Evolutionary conservation across 1,284 basidiomycete species (phyloP).

Genomic region (Trametes versicolor): DNA sequence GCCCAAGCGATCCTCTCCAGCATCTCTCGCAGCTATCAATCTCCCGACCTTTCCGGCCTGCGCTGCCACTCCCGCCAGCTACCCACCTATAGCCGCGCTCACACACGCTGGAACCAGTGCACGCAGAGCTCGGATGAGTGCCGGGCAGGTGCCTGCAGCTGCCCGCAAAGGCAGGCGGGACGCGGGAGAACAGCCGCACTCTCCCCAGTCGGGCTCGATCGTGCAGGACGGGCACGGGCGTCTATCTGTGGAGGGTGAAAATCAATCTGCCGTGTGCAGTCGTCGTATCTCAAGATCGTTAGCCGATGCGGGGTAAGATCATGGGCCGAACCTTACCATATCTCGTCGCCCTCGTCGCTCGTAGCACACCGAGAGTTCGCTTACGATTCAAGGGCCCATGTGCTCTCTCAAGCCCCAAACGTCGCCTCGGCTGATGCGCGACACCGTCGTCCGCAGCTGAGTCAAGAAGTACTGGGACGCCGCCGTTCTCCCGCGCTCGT

Average conservation of each 20-base stretch:
- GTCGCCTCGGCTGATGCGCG: neutral
- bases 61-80: neutral
- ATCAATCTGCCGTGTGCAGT: slow-evolving; percentile 12
- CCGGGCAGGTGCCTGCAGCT: neutral
- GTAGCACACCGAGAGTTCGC: neutral
- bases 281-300: slow-evolving; percentile 5
- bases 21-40: slow-evolving; percentile 4
- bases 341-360: slow-evolving; percentile 13
- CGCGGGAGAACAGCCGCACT: neutral
- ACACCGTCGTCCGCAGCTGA: neutral
- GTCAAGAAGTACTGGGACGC: neutral
- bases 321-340: slow-evolving; percentile 20
- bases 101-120: no score
- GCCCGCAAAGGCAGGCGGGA: neutral
- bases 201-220: neutral
- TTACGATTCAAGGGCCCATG: neutral
- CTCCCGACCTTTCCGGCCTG: neutral
- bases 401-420: neutral
- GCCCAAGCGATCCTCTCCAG: slow-evolving; percentile 3
- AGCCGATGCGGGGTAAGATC: slow-evolving; percentile 30
- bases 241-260: slow-evolving; percentile 8
- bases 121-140: neutral
- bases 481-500: neutral
- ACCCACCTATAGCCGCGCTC: neutral
- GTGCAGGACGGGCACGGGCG: slow-evolving; percentile 1